These are phyloP conservation scores for Scedosporium apiospermum DNA, from an alignment of 2,329 filamentous ascomycete genomes.

Conservation along the genomic window DNA sequence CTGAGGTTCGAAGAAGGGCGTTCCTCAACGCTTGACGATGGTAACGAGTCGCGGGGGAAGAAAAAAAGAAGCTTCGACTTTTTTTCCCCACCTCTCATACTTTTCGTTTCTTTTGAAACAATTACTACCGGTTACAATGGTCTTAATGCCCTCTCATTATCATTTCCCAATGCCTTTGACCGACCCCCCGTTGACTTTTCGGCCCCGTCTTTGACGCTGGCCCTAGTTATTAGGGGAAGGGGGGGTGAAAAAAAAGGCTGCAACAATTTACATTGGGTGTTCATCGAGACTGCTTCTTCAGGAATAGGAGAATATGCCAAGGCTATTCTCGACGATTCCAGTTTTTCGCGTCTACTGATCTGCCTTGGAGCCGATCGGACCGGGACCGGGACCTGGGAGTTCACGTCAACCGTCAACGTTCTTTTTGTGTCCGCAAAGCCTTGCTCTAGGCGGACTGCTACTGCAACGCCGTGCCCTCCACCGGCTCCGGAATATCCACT, in stretches of 20 bases:
- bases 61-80: background rate
- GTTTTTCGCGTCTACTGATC: background rate
- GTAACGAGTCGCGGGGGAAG: background rate
- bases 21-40: conserved; percentile 37
- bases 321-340: background rate
- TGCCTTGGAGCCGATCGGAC: background rate
- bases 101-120: background rate
- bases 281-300: background rate
- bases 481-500: background rate
- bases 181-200: background rate
- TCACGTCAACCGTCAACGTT: conserved; percentile 16
- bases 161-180: background rate
- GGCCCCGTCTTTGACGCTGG: background rate
- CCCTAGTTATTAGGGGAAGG: background rate
- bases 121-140: background rate
- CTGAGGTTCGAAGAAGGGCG: conserved; percentile 60
- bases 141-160: background rate
- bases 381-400: background rate
- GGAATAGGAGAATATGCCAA: background rate
- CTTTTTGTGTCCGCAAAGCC: background rate
- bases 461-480: background rate
- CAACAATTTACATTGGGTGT: background rate
- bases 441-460: background rate
- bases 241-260: background rate
- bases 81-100: background rate